Evolutionary conservation across 2,329 filamentous ascomycete species (phyloP), one percentile per base, ranked within the genome.

Genomic region (Parascedosporium putredinis): DNA sequence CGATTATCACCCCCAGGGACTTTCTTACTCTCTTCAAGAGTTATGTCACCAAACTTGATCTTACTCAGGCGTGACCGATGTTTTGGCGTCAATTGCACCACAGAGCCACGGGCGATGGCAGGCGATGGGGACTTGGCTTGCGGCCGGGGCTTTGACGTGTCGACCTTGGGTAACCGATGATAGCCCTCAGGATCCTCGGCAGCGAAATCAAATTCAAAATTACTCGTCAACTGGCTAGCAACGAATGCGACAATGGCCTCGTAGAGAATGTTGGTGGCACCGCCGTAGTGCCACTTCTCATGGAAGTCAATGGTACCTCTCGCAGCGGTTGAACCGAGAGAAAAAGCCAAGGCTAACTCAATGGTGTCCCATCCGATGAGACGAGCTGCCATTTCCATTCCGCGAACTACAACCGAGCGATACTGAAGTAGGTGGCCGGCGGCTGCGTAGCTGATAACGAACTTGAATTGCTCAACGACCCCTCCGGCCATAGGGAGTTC

Each of bases 41-140:
- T 68, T 18, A 83, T 67, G 55, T 87, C 83, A n/a, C 84, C 84
- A 58, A 88, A 88, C 53, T 81, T 78, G 48, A 88, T 86, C 53
- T 73, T 75, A 53, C 64, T 45, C 74, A 72, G 47, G 78, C 64
- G 48, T 66, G 70, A 6, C 59, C 60, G 47, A 58, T 62, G 43
- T 31, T 49, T 50, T 12, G 54, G 42, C 8, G 31, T 33, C 43
- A 51, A 50, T 24, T n/a, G 27, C 18, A 50, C 29, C 10, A 51
- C n/a, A n/a, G 50, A 49, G 16, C 8, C 54, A 52, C 16, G 51
- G 47, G 34, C 36, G 10, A 53, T 43, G 29, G 59, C 46, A 8
- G 55, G 50, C 14, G 57, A 49, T 4, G 48, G 47, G 7, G 55
- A 53, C 16, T 31, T 31, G 40, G 43, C 20, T 10, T 24, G 29